Evolutionary conservation across 176 grass and related monocot species (phyloP), one percentile per base, ranked within the genome.

Genomic region (Calamus simplicifolius): DNA sequence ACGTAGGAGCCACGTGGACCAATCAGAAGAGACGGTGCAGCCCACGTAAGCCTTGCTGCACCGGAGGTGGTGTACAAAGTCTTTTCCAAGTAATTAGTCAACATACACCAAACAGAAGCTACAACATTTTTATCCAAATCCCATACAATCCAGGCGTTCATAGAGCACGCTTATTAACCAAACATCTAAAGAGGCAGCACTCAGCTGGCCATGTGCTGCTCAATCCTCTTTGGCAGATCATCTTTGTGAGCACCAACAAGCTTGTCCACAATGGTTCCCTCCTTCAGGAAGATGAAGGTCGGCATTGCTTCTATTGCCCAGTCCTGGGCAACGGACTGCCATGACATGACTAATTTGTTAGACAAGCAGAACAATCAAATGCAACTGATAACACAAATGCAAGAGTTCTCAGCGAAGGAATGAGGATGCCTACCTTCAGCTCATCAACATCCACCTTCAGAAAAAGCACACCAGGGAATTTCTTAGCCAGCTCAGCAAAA

Each of bases 401-500:
- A 57, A 52, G 17, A 4, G 1, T 16, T 25, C 30, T 38, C 8
- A 13, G 2, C 27, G 18, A 23, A 3, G 12, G 16, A 4, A 13
- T 17, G 13, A 30, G 52, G 21, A 6, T 10, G 29, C 51, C 53
- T 57, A 89, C 89, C 85, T 79, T 82, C 38, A 95, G 54, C 56
- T 95, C 75, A 7, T 89, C 89, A 13, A 95, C 85, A 6, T 95
- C 89, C 26, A 89, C 78, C 73, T 74, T 89, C 38, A 95, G 66
- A 73, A 89, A 95, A 56, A 85, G 4, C 18, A 58, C 75, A n/a
- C 3, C 3, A 48, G 43, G 0, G 66, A 8, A 85, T 72, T 82
- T 82, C 72, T 85, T 82, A 69, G 89, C 75, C 0, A 58, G 55
- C 3, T 95, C 85, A 1, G 43, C 57, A 0, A 85, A 95, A 19